Evolutionary conservation across 208 protist genomes (phyloP).

Genomic region (Wallacemonas sp.): DNA sequence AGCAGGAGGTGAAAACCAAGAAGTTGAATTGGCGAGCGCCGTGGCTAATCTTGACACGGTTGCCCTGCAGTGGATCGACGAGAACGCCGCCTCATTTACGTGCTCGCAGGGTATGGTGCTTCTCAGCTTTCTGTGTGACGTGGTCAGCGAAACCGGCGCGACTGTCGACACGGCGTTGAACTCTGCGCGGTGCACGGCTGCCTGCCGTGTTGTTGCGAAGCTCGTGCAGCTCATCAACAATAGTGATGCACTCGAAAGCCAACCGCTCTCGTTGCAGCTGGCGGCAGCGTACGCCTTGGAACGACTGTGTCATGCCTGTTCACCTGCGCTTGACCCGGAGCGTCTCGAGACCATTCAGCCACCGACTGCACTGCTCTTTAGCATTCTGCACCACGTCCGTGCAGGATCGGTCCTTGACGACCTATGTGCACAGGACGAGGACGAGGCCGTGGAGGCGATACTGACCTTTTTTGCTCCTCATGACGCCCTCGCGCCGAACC

Average conservation of each 20-base stretch:
- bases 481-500: constrained; percentile 18
- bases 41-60: constrained; percentile 26
- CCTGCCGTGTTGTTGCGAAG: constrained; percentile 11
- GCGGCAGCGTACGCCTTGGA: constrained; percentile 58
- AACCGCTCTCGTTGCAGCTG: constrained; percentile 61
- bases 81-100: constrained; percentile 33
- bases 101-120: constrained; percentile 77
- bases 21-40: neutral
- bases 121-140: constrained; percentile 67
- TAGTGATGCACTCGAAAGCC: constrained; percentile 62
- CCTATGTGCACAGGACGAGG: constrained; percentile 19
- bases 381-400: constrained; percentile 50
- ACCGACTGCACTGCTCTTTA: constrained; percentile 50
- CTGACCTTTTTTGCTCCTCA: constrained; percentile 40
- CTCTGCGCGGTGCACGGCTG: neutral
- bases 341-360: constrained; percentile 16
- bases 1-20: neutral
- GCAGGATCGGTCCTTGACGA: constrained; percentile 5
- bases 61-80: constrained; percentile 58
- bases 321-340: constrained; percentile 8
- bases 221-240: constrained; percentile 12
- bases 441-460: constrained; percentile 24
- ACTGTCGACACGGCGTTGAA: neutral
- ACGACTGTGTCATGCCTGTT: constrained; percentile 19
- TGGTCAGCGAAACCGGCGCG: constrained; percentile 14